Evolutionary conservation across 2,329 filamentous ascomycete genomes (phyloP).

Genomic region (Neofusicoccum sp.): DNA sequence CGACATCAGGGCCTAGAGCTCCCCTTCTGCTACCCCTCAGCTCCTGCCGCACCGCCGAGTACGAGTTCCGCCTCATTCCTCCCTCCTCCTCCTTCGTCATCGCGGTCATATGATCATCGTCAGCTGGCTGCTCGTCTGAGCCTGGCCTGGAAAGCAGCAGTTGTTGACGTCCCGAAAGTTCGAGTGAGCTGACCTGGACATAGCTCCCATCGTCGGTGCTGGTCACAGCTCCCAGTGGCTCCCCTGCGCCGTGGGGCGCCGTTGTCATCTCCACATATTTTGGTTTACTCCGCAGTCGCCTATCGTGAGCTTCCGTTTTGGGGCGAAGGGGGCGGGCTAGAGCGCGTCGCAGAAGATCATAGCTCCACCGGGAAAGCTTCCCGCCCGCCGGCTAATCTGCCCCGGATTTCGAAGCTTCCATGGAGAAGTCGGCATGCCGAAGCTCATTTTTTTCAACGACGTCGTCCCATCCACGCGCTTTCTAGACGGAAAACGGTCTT

Average conservation of each 20-base stretch:
- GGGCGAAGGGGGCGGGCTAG: not conserved
- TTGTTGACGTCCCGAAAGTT: not conserved
- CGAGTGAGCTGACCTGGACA: slow-evolving; percentile 3
- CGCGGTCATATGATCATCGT: slow-evolving; percentile 1
- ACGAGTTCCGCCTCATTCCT: not conserved
- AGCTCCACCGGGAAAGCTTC: slow-evolving; percentile 13
- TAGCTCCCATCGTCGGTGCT: not conserved
- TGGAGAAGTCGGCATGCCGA: slow-evolving; percentile 3
- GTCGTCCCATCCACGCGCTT: not conserved
- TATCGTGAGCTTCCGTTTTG: slow-evolving; percentile 19
- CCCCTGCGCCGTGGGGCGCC: slow-evolving; percentile 1
- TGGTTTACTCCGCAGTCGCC: slow-evolving; percentile 13
- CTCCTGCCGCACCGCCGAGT: not conserved
- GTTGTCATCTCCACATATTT: slow-evolving; percentile 14
- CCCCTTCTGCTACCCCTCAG: not conserved
- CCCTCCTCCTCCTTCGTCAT: not conserved
- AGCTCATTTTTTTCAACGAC: not conserved
- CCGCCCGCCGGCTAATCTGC: slow-evolving; percentile 16
- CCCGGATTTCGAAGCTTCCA: slow-evolving; percentile 15
- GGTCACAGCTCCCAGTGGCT: slow-evolving; percentile 13
- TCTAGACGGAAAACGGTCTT: not conserved
- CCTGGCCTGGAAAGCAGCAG: not conserved
- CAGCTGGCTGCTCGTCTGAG: not conserved
- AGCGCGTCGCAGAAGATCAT: slow-evolving; percentile 18
- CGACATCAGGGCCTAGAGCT: not conserved